Conservation (phyloP, 2,329 filamentous ascomycete species). For the Sphaerulina musiva region DNA sequence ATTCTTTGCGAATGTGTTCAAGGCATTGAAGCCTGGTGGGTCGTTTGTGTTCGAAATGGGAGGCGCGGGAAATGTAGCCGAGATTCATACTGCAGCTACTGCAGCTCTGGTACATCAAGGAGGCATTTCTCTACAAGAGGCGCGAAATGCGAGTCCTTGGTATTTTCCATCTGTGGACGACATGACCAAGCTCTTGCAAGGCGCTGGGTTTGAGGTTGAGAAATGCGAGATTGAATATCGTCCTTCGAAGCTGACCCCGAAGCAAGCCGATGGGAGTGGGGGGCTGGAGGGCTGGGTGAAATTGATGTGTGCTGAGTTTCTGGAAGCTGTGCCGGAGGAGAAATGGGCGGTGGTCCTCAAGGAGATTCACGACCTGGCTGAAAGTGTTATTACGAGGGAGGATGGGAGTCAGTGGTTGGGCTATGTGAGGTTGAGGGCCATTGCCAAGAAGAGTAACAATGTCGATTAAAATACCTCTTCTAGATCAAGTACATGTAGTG, state of each 20-base stretch:
- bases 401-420: conserved; percentile 50
- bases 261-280: conserved; percentile 27
- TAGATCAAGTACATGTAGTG: no score
- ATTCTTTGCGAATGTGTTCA: conserved; percentile 51
- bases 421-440: conserved; percentile 42
- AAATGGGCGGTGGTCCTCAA: conserved; percentile 48
- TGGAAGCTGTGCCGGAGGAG: conserved; percentile 46
- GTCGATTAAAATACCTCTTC: neutral
- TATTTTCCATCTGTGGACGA: conserved; percentile 63
- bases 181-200: conserved; percentile 40
- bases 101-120: conserved; percentile 47
- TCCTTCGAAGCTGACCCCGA: conserved; percentile 48
- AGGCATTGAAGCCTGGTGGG: conserved; percentile 51
- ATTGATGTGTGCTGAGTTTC: conserved; percentile 54
- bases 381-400: conserved; percentile 49
- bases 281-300: conserved; percentile 43
- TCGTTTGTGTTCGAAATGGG: conserved; percentile 65
- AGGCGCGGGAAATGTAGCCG: conserved; percentile 60
- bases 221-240: conserved; percentile 57
- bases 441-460: conserved; percentile 32
- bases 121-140: conserved; percentile 43
- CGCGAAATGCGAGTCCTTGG: conserved; percentile 55
- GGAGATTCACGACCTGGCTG: conserved; percentile 51
- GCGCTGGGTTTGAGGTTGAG: conserved; percentile 40
- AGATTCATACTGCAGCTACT: conserved; percentile 55